phyloP scores from a whole-genome alignment of 164 flowering plant species.

The Liriodendron chinense region DNA sequence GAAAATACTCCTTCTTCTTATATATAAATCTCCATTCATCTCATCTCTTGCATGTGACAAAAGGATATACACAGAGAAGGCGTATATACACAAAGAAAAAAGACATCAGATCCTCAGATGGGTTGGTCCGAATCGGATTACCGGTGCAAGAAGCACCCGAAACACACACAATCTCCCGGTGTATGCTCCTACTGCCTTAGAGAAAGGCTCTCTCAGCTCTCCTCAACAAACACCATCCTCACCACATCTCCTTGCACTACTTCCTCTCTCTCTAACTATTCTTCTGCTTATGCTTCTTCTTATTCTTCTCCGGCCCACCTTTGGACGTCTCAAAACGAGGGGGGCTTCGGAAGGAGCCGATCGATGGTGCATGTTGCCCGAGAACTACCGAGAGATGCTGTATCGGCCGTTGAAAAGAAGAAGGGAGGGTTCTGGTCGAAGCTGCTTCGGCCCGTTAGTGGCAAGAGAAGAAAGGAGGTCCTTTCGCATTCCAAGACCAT shows the following conservation, averaged over 20 bases:
- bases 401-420: constrained; percentile 4
- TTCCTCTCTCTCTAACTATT: constrained; percentile 3
- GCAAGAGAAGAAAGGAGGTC: constrained; percentile 11
- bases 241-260: not conserved
- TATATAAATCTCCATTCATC: not conserved
- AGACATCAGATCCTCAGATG: constrained; percentile 6
- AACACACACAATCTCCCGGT: constrained; percentile 25
- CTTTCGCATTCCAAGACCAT: constrained; percentile 20
- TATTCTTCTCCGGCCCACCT: constrained; percentile 9
- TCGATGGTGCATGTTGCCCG: constrained; percentile 33
- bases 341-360: constrained; percentile 35
- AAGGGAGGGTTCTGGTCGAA: constrained; percentile 54
- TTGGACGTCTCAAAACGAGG: constrained; percentile 1
- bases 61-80: not conserved
- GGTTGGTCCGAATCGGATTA: constrained; percentile 16
- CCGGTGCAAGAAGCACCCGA: constrained; percentile 29
- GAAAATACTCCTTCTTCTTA: not conserved
- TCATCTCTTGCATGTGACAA: not conserved
- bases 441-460: constrained; percentile 23
- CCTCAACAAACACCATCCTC: not conserved
- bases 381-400: constrained; percentile 10
- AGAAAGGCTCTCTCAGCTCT: constrained; percentile 23
- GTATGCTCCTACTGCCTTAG: constrained; percentile 26
- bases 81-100: not conserved
- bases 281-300: constrained; percentile 12